Base-by-base conservation (phyloP, 2,329 filamentous ascomycete species). In the Diaporthe ilicicola region DNA sequence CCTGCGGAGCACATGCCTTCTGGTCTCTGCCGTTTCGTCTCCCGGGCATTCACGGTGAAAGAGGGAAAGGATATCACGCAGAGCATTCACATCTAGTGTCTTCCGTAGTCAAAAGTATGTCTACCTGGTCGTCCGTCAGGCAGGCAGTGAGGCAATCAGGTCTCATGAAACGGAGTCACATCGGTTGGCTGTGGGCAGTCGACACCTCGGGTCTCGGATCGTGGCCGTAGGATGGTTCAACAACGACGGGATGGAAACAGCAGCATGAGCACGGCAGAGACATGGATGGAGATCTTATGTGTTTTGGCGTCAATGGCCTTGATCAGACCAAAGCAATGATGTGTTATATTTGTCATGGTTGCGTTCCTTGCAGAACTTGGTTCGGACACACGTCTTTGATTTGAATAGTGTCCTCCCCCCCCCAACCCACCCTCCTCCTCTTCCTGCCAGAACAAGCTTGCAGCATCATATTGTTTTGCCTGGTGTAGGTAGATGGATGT, bases 301-400 rank as follows among this genome's bases (percentile, higher is more conserved):
- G 39, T 64, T 64, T 64, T 64, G 44, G 44, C 29, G 59, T 37
- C 59, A 37, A 48, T 64, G 59, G 59, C 27, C 59, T 64, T 37
- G 29, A 64, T 37, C 44, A 15, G 44, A 64, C 59, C 59, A 64
- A 64, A 64, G 59, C 59, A 64, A 64, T n/a, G 50, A 50, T 42
- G 48, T 64, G n/a, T 64, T 37, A 50, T 64, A 64, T 50, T 37
- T 64, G 42, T 50, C 29, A 50, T 50, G 29, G 27, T 50, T 24
- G 17, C 24, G 44, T 50, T 64, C 44, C 42, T 64, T n/a, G 59
- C 59, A 64, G 59, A 64, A 64, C 29, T 37, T n/a, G n/a, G n/a
- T 64, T 37, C 59, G 42, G n/a, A 22, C 44, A 19, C 27, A 67
- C 37, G 32, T 66, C 62, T 37, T 66, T 29, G 24, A 44, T 55